Conservation (phyloP, 2,329 filamentous ascomycete genomes). For the Colletotrichum zoysiae region DNA sequence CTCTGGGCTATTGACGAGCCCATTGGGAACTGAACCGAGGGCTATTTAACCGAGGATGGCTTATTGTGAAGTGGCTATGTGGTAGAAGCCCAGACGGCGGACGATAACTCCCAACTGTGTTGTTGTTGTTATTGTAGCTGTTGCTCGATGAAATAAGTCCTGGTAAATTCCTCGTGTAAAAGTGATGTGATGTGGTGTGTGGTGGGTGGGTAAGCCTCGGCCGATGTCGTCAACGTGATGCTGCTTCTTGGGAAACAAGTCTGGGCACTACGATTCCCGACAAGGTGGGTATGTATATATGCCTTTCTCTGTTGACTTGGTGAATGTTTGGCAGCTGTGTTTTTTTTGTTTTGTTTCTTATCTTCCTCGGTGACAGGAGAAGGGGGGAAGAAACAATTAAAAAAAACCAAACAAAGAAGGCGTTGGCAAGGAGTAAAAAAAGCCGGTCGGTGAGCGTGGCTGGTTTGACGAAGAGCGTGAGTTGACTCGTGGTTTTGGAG, state of each 20-base stretch:
- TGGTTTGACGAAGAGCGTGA: constrained; percentile 17
- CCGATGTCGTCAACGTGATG: constrained; percentile 34
- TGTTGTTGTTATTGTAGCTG: not conserved
- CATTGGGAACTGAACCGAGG: constrained; percentile 38
- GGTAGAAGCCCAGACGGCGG: not conserved
- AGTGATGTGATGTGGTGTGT: constrained; percentile 11
- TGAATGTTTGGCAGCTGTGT: not conserved
- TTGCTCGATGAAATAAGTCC: not conserved
- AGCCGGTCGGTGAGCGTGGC: constrained; percentile 13
- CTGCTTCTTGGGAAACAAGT: not conserved
- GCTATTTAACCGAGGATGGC: not conserved
- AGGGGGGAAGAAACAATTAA: rapidly evolving
- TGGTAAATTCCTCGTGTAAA: constrained; percentile 7
- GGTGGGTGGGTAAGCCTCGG: constrained; percentile 9
- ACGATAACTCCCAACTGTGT: constrained; percentile 1
- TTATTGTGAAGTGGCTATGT: not conserved
- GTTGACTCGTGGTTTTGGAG: constrained; percentile 36
- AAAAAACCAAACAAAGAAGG: not conserved
- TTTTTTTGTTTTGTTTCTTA: not conserved
- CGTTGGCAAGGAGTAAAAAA: not conserved
- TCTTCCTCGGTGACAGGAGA: not conserved
- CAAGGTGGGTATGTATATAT: constrained; percentile 10
- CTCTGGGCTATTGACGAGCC: constrained; percentile 40
- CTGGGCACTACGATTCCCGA: constrained; percentile 9
- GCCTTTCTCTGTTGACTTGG: not conserved